phyloP scores from a whole-genome alignment of 1,139 yeast species.

The Nakaseomyces sp. region DNA sequence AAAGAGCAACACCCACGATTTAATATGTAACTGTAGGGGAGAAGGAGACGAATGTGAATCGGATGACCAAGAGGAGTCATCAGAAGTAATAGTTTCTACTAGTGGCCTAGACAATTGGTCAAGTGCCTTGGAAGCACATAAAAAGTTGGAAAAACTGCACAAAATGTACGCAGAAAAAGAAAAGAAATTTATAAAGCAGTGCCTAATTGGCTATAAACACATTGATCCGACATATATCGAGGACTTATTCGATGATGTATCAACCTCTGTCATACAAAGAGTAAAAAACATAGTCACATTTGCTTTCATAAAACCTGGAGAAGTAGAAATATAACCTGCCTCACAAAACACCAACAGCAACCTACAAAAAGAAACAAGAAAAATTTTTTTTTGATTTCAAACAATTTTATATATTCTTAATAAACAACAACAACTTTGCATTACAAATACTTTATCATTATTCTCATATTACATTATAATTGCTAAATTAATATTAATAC shows the following conservation, averaged over 20 bases:
- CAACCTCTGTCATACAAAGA: constrained; percentile 17
- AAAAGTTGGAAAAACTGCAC: constrained; percentile 29
- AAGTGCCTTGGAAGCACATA: constrained; percentile 44
- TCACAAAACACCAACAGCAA: no score
- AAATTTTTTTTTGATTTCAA: no score
- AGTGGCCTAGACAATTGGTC: constrained; percentile 33
- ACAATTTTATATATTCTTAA: no score
- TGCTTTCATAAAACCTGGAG: constrained; percentile 24
- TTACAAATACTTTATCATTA: no score
- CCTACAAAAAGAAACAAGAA: no score
- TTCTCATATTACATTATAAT: no score
- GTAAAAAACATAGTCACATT: constrained; percentile 18
- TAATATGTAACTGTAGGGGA: constrained; percentile 63
- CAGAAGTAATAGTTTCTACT: constrained; percentile 13
- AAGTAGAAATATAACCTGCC: background rate
- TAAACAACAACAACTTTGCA: no score
- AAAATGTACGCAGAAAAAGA: constrained; percentile 27
- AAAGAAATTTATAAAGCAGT: constrained; percentile 42
- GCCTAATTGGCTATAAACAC: constrained; percentile 56
- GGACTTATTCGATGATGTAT: constrained; percentile 17
- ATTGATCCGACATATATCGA: constrained; percentile 37
- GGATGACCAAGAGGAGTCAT: constrained; percentile 10
- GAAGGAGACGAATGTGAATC: constrained; percentile 25
- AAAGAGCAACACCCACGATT: constrained; percentile 70
- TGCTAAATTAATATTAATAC: no score